phyloP scores from a whole-genome alignment of 257 asterid species.

The Apocynum venetum region DNA sequence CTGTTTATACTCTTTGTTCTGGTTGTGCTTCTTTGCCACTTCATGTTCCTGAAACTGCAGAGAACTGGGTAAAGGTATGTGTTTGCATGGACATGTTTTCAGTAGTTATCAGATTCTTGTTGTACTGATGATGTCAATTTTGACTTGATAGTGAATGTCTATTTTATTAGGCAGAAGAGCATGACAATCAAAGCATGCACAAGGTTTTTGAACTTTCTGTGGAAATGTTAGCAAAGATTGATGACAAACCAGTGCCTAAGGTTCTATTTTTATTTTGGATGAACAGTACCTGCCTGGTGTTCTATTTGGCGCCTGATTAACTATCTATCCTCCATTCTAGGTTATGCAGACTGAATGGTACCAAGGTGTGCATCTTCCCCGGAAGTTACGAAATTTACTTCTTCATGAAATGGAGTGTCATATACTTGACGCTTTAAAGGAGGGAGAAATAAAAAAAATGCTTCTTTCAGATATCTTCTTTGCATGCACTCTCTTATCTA shows the following conservation, averaged over 20 bases:
- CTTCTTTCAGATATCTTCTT: conserved; percentile 64
- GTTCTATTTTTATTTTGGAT: conserved; percentile 33
- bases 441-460: conserved; percentile 45
- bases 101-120: conserved; percentile 5
- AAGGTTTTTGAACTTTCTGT: conserved; percentile 75
- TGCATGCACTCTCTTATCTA: conserved; percentile 67
- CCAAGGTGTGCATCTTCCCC: conserved; percentile 62
- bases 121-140: conserved; percentile 18
- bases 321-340: conserved; percentile 34
- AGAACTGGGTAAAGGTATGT: conserved; percentile 50
- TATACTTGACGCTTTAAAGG: conserved; percentile 61
- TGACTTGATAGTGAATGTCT: conserved; percentile 23
- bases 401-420: conserved; percentile 68
- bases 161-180: conserved; percentile 58
- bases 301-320: conserved; percentile 10
- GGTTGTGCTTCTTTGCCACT: conserved; percentile 66
- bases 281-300: conserved; percentile 1
- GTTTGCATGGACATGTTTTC: conserved; percentile 17
- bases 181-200: conserved; percentile 35
- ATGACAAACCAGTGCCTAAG: conserved; percentile 46
- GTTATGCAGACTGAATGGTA: conserved; percentile 34
- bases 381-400: conserved; percentile 60
- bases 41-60: conserved; percentile 43
- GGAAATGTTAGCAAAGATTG: conserved; percentile 67
- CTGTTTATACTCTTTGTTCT: conserved; percentile 70